Base-by-base conservation (phyloP, 371 early-diverging fungal genomes). In the Mucor velutinosus region DNA sequence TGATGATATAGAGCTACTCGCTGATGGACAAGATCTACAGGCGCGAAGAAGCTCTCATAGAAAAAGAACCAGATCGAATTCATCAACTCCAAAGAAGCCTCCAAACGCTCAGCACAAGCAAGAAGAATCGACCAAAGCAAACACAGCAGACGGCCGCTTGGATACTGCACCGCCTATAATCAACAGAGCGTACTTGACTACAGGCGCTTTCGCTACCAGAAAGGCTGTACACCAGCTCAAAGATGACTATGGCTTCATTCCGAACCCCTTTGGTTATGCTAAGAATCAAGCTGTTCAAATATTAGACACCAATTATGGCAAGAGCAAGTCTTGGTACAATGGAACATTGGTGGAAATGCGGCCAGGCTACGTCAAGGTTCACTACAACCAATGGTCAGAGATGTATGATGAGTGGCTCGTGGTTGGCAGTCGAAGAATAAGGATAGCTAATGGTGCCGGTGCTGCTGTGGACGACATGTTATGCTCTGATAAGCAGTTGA, bases 401-500 rank as follows among this genome's bases (percentile, higher is more conserved):
- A 66, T 73, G 23, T 87, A 81, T 67, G 91, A 90, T 47, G 89
- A 89, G 64, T 89, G 89, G 89, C 70, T 89, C 19, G 83, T 79
- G 39, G 75, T 83, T 2, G 89, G 85, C 17, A 90, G 89, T 58
- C 73, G 81, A n/a, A 76, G 88, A 7, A 75, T 84, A 14, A 66
- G 79, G 11, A 43, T 63, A 17, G 69, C 60, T 23, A 8, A 23
- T 23, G 25, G 14, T 23, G 45, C 7, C n/a, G 8, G 17, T 45
- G 23, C 5, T 14, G 19, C n/a, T 45, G 12, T 1, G 37, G 8
- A 37, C 11, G 11, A 8, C 37, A 37, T 14, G 11, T 19, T 0
- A 4, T 11, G 2, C 7, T 23, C 51, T 25, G 21, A 19, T 17
- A 49, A 67, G 19, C 71, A 61, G 29, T 47, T 78, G 2, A 60